phyloP scores from a whole-genome alignment of 345 rosid species.

The Pugionium dolabratum region DNA sequence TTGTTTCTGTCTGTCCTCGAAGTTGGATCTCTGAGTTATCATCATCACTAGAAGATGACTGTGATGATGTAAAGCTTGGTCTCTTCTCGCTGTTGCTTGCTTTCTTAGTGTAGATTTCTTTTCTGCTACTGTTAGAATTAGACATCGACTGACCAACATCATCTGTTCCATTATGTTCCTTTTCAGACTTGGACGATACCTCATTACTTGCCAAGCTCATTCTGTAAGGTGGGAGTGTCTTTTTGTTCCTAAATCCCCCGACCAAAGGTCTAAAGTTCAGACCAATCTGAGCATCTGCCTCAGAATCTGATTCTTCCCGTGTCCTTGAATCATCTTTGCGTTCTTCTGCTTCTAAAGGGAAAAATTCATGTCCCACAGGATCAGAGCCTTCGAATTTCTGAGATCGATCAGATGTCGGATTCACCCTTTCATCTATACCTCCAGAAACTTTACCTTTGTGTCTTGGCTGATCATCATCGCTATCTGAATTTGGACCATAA shows the following conservation, averaged over 20 bases:
- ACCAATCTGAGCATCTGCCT: slow-evolving; percentile 33
- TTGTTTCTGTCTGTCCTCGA: slow-evolving; percentile 21
- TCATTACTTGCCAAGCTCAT: slow-evolving; percentile 31
- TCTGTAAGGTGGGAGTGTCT: slow-evolving; percentile 54
- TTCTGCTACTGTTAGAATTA: slow-evolving; percentile 38
- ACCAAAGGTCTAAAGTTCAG: slow-evolving; percentile 56
- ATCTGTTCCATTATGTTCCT: slow-evolving; percentile 32
- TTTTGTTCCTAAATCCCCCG: slow-evolving; percentile 73
- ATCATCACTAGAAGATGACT: slow-evolving; percentile 33
- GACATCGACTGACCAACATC: slow-evolving; percentile 31
- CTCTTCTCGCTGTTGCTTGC: slow-evolving; percentile 37
- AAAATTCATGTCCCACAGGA: slow-evolving; percentile 35
- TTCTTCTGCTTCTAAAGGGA: slow-evolving; percentile 27
- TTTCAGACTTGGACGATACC: slow-evolving; percentile 42
- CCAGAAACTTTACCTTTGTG: slow-evolving; percentile 15
- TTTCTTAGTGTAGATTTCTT: slow-evolving; percentile 39
- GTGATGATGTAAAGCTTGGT: slow-evolving; percentile 36
- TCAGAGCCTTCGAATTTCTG: slow-evolving; percentile 36
- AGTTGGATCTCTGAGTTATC: slow-evolving; percentile 48
- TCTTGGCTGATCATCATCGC: slow-evolving; percentile 45
- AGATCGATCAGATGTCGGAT: slow-evolving; percentile 34
- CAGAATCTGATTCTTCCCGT: slow-evolving; percentile 36
- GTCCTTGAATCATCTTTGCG: slow-evolving; percentile 37
- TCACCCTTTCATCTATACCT: slow-evolving; percentile 18
- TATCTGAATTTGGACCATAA: slow-evolving; percentile 51